These are phyloP conservation scores for Stagonosporopsis rhizophila DNA, from an alignment of 2,329 filamentous ascomycete species.

Conservation along the genomic window DNA sequence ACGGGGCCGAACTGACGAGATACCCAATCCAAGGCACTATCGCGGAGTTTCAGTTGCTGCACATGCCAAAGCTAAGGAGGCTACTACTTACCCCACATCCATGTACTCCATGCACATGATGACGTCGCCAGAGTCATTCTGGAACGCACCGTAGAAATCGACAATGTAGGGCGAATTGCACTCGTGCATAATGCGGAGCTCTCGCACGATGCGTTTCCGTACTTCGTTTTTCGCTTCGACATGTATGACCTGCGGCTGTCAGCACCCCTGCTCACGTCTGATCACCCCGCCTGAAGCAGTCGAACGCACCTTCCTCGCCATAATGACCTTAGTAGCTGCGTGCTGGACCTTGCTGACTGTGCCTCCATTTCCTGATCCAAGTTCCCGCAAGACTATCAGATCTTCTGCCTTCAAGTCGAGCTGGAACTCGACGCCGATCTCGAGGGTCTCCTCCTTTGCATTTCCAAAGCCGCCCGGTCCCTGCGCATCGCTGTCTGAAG, in stretches of 20 bases:
- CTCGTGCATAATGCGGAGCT: constrained; percentile 97
- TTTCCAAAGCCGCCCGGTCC: constrained; percentile 65
- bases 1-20: constrained; percentile 95
- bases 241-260: constrained; percentile 79
- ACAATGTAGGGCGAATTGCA: constrained; percentile 98
- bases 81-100: constrained; percentile 84
- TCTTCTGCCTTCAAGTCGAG: constrained; percentile 91
- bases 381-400: constrained; percentile 88
- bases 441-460: constrained; percentile 75
- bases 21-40: constrained; percentile 87
- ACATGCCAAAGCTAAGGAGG: constrained; percentile 2
- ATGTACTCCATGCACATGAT: constrained; percentile 99
- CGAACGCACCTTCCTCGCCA: constrained; percentile 87
- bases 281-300: neutral
- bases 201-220: constrained; percentile 93
- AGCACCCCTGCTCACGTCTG: constrained; percentile 7
- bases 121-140: constrained; percentile 96
- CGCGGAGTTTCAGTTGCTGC: constrained; percentile 21
- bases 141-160: constrained; percentile 95
- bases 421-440: constrained; percentile 98
- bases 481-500: constrained; percentile 74
- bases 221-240: constrained; percentile 98
- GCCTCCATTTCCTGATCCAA: constrained; percentile 94
- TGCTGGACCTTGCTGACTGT: constrained; percentile 99
- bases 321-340: constrained; percentile 90